These are phyloP conservation scores for Sorghum bicolor DNA, from an alignment of 176 grass and related monocot species.

Conservation along the genomic window Sorghum_bicolor_NCBIv3 NC_012870.2:10952501-10953000, in stretches of 20 bases:
- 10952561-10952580: background rate
- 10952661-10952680: background rate
- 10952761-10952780: background rate
- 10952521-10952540: background rate
- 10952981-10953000: background rate
- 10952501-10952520: background rate
- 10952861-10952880: background rate
- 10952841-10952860: background rate
- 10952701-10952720: background rate
- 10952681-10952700: background rate
- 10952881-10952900: background rate
- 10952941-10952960: background rate
- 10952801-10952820: background rate
- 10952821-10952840: background rate
- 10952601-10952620: background rate
- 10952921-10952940: background rate
- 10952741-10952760: background rate
- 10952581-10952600: conserved; percentile 3
- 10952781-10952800: background rate
- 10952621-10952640: background rate
- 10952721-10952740: background rate
- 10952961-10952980: background rate
- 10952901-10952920: background rate
- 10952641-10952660: background rate
- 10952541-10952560: background rate